Conservation (phyloP, 306 rosid species). For the Fagus sylvatica region DNA sequence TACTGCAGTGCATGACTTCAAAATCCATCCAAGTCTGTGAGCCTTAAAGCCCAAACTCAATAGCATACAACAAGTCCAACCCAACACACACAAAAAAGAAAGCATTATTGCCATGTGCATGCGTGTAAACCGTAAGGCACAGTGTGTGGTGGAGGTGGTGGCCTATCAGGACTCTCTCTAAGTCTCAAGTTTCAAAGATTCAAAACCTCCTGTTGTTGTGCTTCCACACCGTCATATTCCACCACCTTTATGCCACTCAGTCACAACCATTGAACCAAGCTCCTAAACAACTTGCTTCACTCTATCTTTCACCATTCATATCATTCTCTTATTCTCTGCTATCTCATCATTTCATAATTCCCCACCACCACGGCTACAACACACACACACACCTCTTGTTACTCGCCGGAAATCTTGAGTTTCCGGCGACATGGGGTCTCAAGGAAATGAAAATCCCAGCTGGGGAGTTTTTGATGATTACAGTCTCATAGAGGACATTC, state of each 20-base stretch:
- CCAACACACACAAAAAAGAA: no score
- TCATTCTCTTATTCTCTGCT: no score
- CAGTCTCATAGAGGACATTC: conserved; percentile 52
- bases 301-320: neutral
- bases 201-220: neutral
- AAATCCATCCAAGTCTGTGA: neutral
- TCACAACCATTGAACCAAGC: neutral
- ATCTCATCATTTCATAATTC: neutral
- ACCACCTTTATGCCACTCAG: neutral
- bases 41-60: neutral
- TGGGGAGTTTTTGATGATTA: conserved; percentile 56
- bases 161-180: neutral
- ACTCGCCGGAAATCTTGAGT: conserved; percentile 24
- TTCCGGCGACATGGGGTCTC: conserved; percentile 37
- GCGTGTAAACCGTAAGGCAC: neutral
- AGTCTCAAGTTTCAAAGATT: neutral
- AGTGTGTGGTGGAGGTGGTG: conserved; percentile 7
- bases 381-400: neutral
- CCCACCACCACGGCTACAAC: conserved; percentile 1
- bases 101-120: neutral
- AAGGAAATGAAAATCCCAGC: conserved; percentile 41
- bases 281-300: conserved; percentile 24
- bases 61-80: no score
- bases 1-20: neutral
- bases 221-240: neutral